These are phyloP conservation scores for Dictyostelium capitatum DNA, from an alignment of 78 protist species.

Conservation along the genomic window DNA sequence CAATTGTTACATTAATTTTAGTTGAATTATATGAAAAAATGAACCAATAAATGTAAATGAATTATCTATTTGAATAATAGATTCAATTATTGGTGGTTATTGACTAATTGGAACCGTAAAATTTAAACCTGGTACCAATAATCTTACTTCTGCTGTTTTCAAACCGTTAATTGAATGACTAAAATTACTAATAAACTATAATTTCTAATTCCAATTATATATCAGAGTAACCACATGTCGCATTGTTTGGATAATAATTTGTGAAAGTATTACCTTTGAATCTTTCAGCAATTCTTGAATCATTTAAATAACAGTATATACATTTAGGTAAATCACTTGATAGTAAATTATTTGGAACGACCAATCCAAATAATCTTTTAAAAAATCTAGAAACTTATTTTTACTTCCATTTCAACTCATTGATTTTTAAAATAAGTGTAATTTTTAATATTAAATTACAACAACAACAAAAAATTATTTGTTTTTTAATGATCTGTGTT, in stretches of 20 bases:
- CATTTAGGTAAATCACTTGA: not conserved
- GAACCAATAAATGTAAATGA: not conserved
- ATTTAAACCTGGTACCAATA: not conserved
- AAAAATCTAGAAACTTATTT: no score
- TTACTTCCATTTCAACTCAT: no score
- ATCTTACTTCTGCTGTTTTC: not conserved
- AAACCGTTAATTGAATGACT: no score
- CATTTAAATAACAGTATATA: not conserved
- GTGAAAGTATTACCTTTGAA: not conserved
- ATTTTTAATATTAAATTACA: no score
- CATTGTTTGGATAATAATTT: not conserved
- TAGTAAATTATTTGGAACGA: not conserved
- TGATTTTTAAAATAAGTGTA: no score
- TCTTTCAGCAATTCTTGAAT: not conserved
- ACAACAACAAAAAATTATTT: no score
- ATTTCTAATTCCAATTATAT: no score
- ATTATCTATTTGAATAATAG: not conserved
- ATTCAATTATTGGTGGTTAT: not conserved
- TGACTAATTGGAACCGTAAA: not conserved
- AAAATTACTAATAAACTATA: no score
- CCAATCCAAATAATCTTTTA: no score
- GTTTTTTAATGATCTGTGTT: no score
- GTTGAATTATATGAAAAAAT: not conserved
- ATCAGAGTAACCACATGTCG: not conserved
- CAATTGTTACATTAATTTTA: not conserved